A percentile compares a stretch with the other conserved stretches of the same genome.
Evolutionary conservation across 129 eudicot genomes (phyloP).

Genomic region (Tanacetum coccineum): DNA sequence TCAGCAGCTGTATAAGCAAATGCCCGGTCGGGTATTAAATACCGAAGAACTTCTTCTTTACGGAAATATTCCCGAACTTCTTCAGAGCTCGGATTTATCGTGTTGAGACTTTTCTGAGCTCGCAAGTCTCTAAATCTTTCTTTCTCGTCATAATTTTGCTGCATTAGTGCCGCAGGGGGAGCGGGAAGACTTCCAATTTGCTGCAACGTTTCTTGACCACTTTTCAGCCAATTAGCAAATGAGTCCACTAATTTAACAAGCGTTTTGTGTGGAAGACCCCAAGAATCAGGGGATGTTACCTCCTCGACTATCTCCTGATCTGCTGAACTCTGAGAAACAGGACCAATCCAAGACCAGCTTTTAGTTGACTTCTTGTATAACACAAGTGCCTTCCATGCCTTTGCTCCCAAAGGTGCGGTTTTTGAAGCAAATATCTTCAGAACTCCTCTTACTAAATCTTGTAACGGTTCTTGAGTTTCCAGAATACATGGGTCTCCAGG

Average conservation of each 20-base stretch:
- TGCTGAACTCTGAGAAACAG: constrained; percentile 41
- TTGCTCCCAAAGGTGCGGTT: constrained; percentile 96
- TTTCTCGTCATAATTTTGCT: constrained; percentile 70
- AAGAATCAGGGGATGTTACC: constrained; percentile 85
- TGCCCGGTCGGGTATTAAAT: constrained; percentile 87
- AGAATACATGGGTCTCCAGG: constrained; percentile 97
- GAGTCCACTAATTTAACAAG: constrained; percentile 93
- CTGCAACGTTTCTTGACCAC: constrained; percentile 91
- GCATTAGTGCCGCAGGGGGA: constrained; percentile 78
- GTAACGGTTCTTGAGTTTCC: constrained; percentile 96
- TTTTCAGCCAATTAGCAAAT: constrained; percentile 93
- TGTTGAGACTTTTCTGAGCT: constrained; percentile 89
- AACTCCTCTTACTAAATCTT: constrained; percentile 88
- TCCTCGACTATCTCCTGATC: constrained; percentile 67
- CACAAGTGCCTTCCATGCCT: constrained; percentile 90
- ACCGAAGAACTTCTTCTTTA: constrained; percentile 79
- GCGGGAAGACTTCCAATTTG: constrained; percentile 91
- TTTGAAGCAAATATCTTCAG: constrained; percentile 73
- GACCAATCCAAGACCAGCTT: constrained; percentile 92
- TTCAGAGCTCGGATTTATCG: constrained; percentile 79
- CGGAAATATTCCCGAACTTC: constrained; percentile 86
- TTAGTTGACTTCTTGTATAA: constrained; percentile 61
- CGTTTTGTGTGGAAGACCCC: constrained; percentile 95
- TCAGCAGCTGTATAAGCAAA: constrained; percentile 88
- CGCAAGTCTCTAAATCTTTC: constrained; percentile 89